Evolutionary conservation across 2,329 filamentous ascomycete species (phyloP), one percentile per base, ranked within the genome.

Genomic region (Exophiala calicioides): DNA sequence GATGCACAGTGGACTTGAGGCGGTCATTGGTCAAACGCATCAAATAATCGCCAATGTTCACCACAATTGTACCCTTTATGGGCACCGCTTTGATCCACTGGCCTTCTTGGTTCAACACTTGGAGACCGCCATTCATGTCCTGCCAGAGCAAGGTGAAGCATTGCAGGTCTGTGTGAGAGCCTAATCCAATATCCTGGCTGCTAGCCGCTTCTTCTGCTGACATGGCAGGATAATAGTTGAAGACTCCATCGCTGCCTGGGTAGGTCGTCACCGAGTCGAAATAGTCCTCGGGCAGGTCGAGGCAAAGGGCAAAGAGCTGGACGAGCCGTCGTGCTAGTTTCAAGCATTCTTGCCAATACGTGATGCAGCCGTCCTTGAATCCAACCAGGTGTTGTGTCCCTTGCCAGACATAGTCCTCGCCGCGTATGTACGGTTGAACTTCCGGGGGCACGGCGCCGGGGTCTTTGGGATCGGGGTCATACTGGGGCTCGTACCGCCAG

Each of bases 91-190:
- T 64, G 5, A 74, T 59, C 47, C 72, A 78, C 3, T 60, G 61
- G 1, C 70, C 72, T 1, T 62, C 60, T 4, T 53, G 55, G 20
- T 62, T 57, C 53, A 74, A 68, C 5, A 79, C 72, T 50, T 79
- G 73, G 15, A 80, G 57, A 0, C 76, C 77, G 4, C 74, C 74
- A 32, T 67, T 66, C 18, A 69, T 65, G 55, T 80, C 76, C 57
- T 81, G 77, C 53, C 79, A 78, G 3, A 80, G 61, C 43, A 81
- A 50, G 0, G 77, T 80, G 23, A 79, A 69, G 8, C 71, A 68
- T 68, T 70, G 73, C 68, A 76, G 79, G 54, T 80, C 78, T 2
- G 71, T 77, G 51, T 77, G 74, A 1, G 69, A 68, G 8, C 73
- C 73, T 2, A 76, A 62, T 0, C 72, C 72, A 5, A 73, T 66